These are phyloP conservation scores for Penicillium soppii DNA, from an alignment of 495 filamentous ascomycete species.

Conservation along the genomic window DNA sequence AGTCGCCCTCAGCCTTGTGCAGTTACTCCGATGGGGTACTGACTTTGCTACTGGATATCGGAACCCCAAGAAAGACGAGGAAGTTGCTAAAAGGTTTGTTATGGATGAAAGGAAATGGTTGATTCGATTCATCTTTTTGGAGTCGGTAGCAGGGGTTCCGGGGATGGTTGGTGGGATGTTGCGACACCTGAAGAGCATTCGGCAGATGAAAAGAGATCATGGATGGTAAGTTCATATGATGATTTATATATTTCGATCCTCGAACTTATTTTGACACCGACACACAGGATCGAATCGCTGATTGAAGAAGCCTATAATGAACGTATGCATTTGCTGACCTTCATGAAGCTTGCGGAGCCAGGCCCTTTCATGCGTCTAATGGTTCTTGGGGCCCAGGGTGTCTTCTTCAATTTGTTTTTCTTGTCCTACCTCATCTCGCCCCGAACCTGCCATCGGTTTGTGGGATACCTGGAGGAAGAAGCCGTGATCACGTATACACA, in stretches of 20 bases:
- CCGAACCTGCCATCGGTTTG: slow-evolving; percentile 89
- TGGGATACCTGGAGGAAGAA: slow-evolving; percentile 96
- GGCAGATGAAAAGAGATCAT: slow-evolving; percentile 86
- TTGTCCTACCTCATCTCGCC: slow-evolving; percentile 85
- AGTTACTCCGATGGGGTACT: slow-evolving; percentile 63
- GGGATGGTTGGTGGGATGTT: slow-evolving; percentile 97
- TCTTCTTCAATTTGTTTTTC: slow-evolving; percentile 96
- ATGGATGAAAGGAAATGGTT: slow-evolving; percentile 81
- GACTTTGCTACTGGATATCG: slow-evolving; percentile 71
- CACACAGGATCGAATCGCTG: slow-evolving; percentile 77
- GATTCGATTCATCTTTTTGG: slow-evolving; percentile 84
- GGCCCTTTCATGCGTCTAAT: slow-evolving; percentile 85
- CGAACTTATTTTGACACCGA: background rate
- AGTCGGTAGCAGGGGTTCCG: slow-evolving; percentile 91
- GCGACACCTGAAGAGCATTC: slow-evolving; percentile 77
- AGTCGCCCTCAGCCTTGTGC: slow-evolving; percentile 60
- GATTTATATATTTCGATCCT: background rate
- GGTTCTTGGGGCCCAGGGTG: slow-evolving; percentile 80
- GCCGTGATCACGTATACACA: slow-evolving; percentile 94
- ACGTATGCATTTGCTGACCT: slow-evolving; percentile 92
- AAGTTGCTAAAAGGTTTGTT: slow-evolving; percentile 41
- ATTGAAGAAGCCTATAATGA: slow-evolving; percentile 96
- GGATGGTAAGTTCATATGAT: slow-evolving; percentile 63
- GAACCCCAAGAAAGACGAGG: slow-evolving; percentile 55
- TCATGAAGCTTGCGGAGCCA: slow-evolving; percentile 88